Evolutionary conservation across 2,329 filamentous ascomycete genomes (phyloP).

Genomic region (Claviceps quebecensis): DNA sequence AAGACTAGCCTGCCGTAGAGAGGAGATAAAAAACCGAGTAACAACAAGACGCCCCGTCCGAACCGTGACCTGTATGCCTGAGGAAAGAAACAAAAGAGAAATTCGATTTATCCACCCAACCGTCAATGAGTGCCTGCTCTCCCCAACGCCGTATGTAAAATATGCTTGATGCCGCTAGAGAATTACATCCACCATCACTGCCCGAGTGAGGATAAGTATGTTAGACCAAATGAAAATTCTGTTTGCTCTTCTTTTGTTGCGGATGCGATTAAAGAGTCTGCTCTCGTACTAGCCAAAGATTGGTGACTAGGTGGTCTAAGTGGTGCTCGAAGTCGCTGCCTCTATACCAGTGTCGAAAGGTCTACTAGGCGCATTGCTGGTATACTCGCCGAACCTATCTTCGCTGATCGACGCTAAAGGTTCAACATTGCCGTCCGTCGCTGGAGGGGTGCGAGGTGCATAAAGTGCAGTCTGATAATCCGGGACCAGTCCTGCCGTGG

Average conservation of each 20-base stretch:
- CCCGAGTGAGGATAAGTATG: neutral
- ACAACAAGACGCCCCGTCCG: neutral
- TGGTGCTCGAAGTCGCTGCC: neutral
- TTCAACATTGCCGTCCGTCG: slow-evolving; percentile 17
- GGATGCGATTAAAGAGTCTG: too few relatives aligned
- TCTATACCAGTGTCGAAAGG: neutral
- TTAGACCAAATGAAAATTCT: neutral
- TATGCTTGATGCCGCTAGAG: neutral
- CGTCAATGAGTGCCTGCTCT: neutral
- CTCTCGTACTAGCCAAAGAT: neutral
- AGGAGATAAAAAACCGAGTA: neutral
- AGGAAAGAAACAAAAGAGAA: neutral
- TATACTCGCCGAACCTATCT: slow-evolving; percentile 13
- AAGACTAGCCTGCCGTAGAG: too few relatives aligned
- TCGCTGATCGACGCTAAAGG: slow-evolving; percentile 20
- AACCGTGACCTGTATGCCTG: neutral
- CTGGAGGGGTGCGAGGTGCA: slow-evolving; percentile 34
- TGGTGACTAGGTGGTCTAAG: neutral
- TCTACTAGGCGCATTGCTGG: neutral
- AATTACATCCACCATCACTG: neutral
- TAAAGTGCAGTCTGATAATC: slow-evolving; percentile 52
- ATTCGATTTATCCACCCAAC: neutral
- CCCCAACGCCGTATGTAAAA: neutral
- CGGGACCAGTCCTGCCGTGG: slow-evolving; percentile 40
- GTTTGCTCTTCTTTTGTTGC: neutral